Base-by-base conservation (phyloP, 2,329 filamentous ascomycete species). In the Alternaria sp. region DNA sequence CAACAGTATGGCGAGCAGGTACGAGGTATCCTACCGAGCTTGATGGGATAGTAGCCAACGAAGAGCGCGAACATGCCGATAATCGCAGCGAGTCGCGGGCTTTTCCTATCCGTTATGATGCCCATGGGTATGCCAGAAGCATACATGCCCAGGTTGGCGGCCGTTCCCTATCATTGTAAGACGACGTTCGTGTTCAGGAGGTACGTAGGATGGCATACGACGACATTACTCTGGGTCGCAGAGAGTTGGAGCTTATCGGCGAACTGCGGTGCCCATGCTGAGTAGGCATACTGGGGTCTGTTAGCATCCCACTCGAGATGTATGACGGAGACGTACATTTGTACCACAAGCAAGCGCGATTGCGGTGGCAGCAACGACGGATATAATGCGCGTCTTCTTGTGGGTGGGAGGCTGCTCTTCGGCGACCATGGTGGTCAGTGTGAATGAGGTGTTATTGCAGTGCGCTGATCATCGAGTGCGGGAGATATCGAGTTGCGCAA, bases 211-310 rank as follows among this genome's bases (percentile, higher is more conserved):
- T 30, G 44, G 75, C 87, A 77, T 84, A 90, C 94, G 76, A 99
- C 94, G 69, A 98, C 81, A 81, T 99, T 98, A 81, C 89, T 93
- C 80, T 97, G 87, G 3, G 95, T 98, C n/a, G 96, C 91, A 13
- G 93, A 93, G 65, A 98, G 88, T 77, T 91, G 89, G 72, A 99
- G 85, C 71, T 88, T 90, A 74, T 96, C 90, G 53, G 94, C 93
- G 77, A 97, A 97, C 81, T 97, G 94, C 19, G 96, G 96, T 13
- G 93, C 93, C 94, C 96, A 99, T 81, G 95, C 95, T 59, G 93
- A 97, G 82, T 97, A 99, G 77, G 94, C 95, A 88, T 99, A 98
- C 93, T 97, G 76, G 53, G 43, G 55, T 15, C 36, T 54, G 63
- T 79, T 62, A 83, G 75, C 57, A 62, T 54, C 23, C n/a, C 40